phyloP scores from a whole-genome alignment of 2,329 filamentous ascomycete genomes.

The Neurospora crassa region DNA sequence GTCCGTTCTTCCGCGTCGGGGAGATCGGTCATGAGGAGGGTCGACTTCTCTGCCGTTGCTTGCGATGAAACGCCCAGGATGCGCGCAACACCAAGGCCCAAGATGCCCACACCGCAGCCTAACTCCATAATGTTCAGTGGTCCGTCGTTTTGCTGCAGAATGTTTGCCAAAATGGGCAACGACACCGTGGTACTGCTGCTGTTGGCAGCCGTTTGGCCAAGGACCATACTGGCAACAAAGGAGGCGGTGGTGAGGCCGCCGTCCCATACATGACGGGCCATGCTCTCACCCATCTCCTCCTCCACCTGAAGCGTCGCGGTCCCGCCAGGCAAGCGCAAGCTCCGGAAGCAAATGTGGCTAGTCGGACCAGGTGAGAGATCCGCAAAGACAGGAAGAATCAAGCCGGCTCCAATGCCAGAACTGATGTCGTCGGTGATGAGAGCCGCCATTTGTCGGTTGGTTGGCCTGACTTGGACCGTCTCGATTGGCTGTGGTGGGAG shows the following conservation, averaged over 20 bases:
- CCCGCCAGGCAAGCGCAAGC: conserved; percentile 19
- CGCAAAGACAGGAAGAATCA: conserved; percentile 36
- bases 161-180: conserved; percentile 22
- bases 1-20: conserved; percentile 42
- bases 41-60: neutral
- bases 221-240: conserved; percentile 23
- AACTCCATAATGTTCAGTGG: conserved; percentile 41
- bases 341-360: conserved; percentile 22
- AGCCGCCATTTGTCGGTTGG: conserved; percentile 12
- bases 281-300: conserved; percentile 51
- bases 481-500: conserved; percentile 15
- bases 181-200: neutral
- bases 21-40: conserved; percentile 39
- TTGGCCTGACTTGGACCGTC: conserved; percentile 19
- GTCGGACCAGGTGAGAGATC: conserved; percentile 11
- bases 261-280: conserved; percentile 51
- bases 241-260: conserved; percentile 39
- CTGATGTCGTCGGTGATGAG: conserved; percentile 16
- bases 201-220: neutral
- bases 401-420: conserved; percentile 19
- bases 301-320: conserved; percentile 32
- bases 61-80: conserved; percentile 6
- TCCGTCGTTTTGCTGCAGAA: conserved; percentile 18
- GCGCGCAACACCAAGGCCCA: conserved; percentile 40
- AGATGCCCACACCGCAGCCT: conserved; percentile 46